Evolutionary conservation across 805 yeast species (phyloP), one percentile per base, ranked within the genome.

Genomic region (Yamadazyma philogaea): DNA sequence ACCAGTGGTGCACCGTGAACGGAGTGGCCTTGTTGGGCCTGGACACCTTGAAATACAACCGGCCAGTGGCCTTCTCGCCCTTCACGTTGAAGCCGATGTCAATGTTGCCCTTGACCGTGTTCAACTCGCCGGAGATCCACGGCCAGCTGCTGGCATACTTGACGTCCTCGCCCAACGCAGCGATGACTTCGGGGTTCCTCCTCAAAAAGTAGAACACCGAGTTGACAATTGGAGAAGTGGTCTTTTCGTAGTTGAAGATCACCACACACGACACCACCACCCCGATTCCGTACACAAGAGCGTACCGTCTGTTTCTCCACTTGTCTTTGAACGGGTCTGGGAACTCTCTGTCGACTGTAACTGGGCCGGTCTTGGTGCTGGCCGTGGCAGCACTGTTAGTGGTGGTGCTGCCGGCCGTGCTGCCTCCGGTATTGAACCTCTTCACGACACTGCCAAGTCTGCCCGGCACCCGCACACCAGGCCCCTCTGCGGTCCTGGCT

Each of bases 201-300:
- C 99, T 78, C 53, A 91, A 66, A 49, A 87, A 84, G 62, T 87
- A 89, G 60, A 93, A 68, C 3, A 96, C 84, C 6, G 96, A 90
- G 31, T 84, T 78, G 53, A 91, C 84, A 45, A 91, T 77, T 1
- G 98, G 97, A 11, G 96, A 87, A 34, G 85, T 81, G 15, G 89
- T 81, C 60, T 89, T 90, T 61, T 93, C 99, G 64, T 91, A 90
- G 70, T 93, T 90, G 76, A 91, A 83, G 54, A 91, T 86, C 22
- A 86, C 75, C 6, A 53, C 58, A 49, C 72, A 68, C 18, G 70
- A 59, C n/a, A 62, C 50, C 1, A 61, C 52, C 7, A 69, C 63
- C 1, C 74, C 75, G 17, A 68, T 40, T 1, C 66, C 72, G 44
- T 69, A 70, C 7, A 53, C 59, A 5, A 72, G 61, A 59, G 89